phyloP scores from a whole-genome alignment of 2,329 filamentous ascomycete species.

The Fusarium pininemorale region DNA sequence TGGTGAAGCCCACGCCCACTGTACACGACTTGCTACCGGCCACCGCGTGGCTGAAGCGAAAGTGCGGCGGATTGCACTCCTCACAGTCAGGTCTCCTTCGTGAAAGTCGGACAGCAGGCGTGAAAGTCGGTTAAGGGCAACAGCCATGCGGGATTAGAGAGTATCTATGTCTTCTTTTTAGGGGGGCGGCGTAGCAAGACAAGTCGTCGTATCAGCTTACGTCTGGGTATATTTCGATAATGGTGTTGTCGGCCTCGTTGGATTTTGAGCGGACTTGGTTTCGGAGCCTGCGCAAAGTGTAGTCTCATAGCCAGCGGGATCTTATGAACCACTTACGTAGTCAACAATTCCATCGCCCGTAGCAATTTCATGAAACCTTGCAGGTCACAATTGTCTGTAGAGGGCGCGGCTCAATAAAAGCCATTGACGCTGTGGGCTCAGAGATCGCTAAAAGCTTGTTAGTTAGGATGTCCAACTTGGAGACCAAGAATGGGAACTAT shows the following conservation, averaged over 20 bases:
- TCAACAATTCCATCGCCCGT: not conserved
- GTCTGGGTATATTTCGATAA: no score
- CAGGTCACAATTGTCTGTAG: not conserved
- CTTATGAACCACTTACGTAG: rapidly evolving
- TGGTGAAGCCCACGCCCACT: not conserved
- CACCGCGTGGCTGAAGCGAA: not conserved
- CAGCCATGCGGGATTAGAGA: not conserved
- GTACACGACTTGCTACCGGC: not conserved
- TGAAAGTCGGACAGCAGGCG: not conserved
- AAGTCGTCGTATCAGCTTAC: not conserved
- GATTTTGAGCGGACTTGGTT: not conserved
- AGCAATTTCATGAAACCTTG: not conserved
- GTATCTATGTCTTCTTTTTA: not conserved
- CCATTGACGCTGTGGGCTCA: rapidly evolving
- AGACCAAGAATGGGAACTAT: no score
- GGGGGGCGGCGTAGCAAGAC: rapidly evolving
- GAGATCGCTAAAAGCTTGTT: not conserved
- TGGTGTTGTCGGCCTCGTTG: not conserved
- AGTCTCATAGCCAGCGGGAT: not conserved
- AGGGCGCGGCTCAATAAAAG: rapidly evolving
- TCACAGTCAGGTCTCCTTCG: no score
- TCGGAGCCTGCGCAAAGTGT: not conserved
- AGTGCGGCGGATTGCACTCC: not conserved
- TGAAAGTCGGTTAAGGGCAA: not conserved
- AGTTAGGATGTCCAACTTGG: rapidly evolving